Conservation (phyloP, 2,329 filamentous ascomycete genomes). For the Colletotrichum abscissum region DNA sequence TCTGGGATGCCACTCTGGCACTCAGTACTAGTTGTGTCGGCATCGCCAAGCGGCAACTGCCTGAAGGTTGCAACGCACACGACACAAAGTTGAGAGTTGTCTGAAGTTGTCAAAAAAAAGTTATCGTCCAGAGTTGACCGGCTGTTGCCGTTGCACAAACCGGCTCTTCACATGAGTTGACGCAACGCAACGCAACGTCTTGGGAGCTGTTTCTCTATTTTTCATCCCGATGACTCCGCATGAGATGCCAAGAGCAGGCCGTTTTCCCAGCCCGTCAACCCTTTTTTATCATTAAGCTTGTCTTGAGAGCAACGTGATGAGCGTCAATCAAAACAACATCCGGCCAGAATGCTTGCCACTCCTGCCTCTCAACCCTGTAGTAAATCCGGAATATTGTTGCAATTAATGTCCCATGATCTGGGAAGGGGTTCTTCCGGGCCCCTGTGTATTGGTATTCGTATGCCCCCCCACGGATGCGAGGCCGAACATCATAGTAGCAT, state of each 20-base stretch:
- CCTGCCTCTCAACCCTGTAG: slow-evolving; percentile 31
- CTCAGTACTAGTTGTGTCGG: neutral
- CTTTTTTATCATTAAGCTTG: slow-evolving; percentile 21
- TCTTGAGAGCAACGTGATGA: slow-evolving; percentile 16
- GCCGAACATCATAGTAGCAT: neutral
- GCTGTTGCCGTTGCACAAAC: slow-evolving; percentile 18
- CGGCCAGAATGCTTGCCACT: slow-evolving; percentile 2
- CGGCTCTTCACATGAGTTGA: neutral
- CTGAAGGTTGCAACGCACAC: slow-evolving; percentile 5
- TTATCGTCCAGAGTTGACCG: slow-evolving; percentile 1
- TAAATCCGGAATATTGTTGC: slow-evolving; percentile 38
- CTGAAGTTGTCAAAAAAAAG: neutral
- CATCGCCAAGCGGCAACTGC: slow-evolving; percentile 20
- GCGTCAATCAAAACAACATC: slow-evolving; percentile 27
- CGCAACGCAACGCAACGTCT: neutral
- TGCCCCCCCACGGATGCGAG: slow-evolving; percentile 4
- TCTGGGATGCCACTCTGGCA: neutral
- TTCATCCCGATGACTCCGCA: slow-evolving; percentile 14
- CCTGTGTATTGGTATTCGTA: neutral
- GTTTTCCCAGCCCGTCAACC: neutral
- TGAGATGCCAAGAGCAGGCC: slow-evolving; percentile 12
- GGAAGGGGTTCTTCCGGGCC: slow-evolving; percentile 1
- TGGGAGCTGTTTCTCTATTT: neutral
- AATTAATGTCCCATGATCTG: slow-evolving; percentile 26
- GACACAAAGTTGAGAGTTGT: neutral